phyloP scores from a whole-genome alignment of 2,329 filamentous ascomycete species.

The Cercospora sojina region DNA sequence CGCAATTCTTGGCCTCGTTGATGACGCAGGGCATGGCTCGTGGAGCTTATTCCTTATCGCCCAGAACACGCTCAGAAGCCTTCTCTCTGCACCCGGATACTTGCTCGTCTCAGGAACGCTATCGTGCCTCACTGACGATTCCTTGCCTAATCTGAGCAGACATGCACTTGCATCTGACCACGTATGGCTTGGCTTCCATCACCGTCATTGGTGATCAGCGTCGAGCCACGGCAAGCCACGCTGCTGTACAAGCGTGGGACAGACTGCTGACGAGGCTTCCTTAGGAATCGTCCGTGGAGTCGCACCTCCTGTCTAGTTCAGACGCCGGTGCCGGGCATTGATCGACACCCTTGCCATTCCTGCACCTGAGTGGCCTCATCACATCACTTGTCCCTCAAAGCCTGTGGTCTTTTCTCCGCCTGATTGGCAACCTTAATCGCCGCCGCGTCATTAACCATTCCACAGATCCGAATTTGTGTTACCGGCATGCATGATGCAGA shows the following conservation, averaged over 20 bases:
- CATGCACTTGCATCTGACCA: not conserved
- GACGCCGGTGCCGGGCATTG: not conserved
- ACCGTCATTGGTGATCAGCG: not conserved
- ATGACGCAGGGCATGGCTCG: not conserved
- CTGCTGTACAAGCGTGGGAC: not conserved
- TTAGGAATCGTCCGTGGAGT: not conserved
- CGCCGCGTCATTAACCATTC: not conserved
- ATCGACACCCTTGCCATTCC: not conserved
- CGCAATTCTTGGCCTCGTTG: slow-evolving; percentile 18
- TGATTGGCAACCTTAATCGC: not conserved
- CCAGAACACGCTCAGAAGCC: slow-evolving; percentile 11
- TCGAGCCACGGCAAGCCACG: not conserved
- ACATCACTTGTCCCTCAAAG: not conserved
- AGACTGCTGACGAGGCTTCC: not conserved
- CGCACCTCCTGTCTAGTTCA: not conserved
- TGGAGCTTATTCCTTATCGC: slow-evolving; percentile 16
- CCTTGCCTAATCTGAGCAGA: not conserved
- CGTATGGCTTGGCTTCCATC: not conserved
- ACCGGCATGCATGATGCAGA: not conserved
- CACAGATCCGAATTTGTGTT: not conserved
- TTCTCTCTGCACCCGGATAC: slow-evolving; percentile 11
- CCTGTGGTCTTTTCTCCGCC: not conserved
- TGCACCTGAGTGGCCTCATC: not conserved
- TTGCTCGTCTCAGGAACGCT: not conserved
- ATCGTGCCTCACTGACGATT: slow-evolving; percentile 1